These are phyloP conservation scores for Phytophthora tentaculata DNA, from an alignment of 352 stramenopile genomes.

Conservation along the genomic window DNA sequence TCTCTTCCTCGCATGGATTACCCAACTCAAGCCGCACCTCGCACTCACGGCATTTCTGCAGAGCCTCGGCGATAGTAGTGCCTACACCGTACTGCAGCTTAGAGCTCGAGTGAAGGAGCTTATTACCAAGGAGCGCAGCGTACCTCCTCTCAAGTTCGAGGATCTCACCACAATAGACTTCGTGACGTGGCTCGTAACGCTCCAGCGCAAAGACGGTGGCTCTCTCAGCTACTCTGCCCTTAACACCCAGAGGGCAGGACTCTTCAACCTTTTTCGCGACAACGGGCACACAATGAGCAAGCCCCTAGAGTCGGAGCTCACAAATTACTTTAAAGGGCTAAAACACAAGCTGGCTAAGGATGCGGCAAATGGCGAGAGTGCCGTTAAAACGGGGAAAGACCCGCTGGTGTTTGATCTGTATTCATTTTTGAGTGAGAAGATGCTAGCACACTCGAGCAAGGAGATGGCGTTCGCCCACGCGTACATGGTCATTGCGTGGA, in stretches of 20 bases:
- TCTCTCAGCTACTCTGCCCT: constrained; percentile 12
- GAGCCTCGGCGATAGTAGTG: no score
- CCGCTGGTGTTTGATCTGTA: constrained; percentile 14
- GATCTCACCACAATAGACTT: constrained; percentile 1
- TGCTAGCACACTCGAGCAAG: not conserved
- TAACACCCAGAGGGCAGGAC: constrained; percentile 8
- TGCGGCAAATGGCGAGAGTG: not conserved
- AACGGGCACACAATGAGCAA: constrained; percentile 1
- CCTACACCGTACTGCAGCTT: no score
- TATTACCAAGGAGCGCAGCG: not conserved
- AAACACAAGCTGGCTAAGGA: constrained; percentile 10
- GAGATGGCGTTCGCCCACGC: constrained; percentile 23
- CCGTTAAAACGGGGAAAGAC: not conserved
- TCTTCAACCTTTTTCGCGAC: constrained; percentile 18
- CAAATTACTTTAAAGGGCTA: constrained; percentile 22
- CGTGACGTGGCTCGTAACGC: constrained; percentile 10
- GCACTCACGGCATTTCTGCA: no score
- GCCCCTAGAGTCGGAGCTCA: not conserved
- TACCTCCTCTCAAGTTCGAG: not conserved
- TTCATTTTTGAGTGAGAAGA: not conserved
- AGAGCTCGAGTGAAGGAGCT: constrained; percentile 1
- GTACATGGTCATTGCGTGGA: constrained; percentile 24
- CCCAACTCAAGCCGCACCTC: no score
- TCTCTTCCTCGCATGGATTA: no score
- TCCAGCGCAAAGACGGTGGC: not conserved